phyloP scores from a whole-genome alignment of 495 filamentous ascomycete species.

The Aspergillus nidulans region DNA sequence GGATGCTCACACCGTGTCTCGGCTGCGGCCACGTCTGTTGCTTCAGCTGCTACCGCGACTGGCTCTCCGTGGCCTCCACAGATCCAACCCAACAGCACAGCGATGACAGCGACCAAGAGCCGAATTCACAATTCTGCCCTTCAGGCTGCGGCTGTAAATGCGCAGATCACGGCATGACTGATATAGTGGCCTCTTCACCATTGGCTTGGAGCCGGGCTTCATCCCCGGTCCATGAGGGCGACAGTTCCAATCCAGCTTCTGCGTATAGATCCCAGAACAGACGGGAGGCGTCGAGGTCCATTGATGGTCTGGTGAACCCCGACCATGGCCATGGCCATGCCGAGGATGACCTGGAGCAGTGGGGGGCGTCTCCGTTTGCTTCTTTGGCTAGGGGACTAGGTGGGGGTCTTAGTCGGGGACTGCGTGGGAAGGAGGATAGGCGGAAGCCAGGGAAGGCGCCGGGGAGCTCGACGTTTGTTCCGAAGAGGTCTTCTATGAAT shows the following conservation, averaged over 20 bases:
- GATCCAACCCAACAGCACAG: neutral
- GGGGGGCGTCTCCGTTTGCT: slow-evolving; percentile 43
- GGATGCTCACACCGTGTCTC: slow-evolving; percentile 49
- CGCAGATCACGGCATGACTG: slow-evolving; percentile 35
- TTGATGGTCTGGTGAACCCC: slow-evolving; percentile 9
- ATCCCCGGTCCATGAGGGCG: slow-evolving; percentile 19
- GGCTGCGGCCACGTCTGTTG: slow-evolving; percentile 51
- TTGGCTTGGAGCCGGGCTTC: slow-evolving; percentile 13
- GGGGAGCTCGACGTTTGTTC: slow-evolving; percentile 15
- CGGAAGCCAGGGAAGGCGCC: slow-evolving; percentile 17
- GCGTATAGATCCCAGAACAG: slow-evolving; percentile 18
- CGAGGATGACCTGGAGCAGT: slow-evolving; percentile 36
- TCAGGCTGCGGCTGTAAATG: slow-evolving; percentile 50
- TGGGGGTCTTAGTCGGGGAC: slow-evolving; percentile 38
- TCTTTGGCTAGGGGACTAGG: slow-evolving; percentile 45
- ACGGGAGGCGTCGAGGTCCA: slow-evolving; percentile 8
- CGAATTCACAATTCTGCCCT: slow-evolving; percentile 33
- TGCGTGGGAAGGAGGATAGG: slow-evolving; percentile 31
- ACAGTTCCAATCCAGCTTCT: slow-evolving; percentile 11
- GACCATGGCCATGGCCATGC: slow-evolving; percentile 24
- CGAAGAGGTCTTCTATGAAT: slow-evolving; percentile 23
- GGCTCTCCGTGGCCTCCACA: slow-evolving; percentile 29
- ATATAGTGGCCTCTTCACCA: slow-evolving; percentile 21
- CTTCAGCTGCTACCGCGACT: slow-evolving; percentile 40
- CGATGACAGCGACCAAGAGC: slow-evolving; percentile 7